Evolutionary conservation across 371 early-diverging fungal species (phyloP).

Genomic region (Parasitella parasitica): DNA sequence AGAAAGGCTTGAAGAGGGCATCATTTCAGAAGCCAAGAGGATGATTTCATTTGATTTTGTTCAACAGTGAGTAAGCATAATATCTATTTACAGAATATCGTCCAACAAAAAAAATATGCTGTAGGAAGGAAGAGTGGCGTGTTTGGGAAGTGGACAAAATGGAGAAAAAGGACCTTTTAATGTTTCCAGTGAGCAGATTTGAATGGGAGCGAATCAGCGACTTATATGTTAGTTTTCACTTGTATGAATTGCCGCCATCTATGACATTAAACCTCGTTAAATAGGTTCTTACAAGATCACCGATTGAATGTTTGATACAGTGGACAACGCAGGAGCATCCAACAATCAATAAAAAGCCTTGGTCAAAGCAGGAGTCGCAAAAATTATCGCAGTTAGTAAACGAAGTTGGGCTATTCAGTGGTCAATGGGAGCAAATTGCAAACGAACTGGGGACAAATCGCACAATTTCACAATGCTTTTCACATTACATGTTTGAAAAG

Average conservation of each 20-base stretch:
- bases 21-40: constrained; percentile 31
- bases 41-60: constrained; percentile 15
- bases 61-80: constrained; percentile 16
- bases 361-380: constrained; percentile 60
- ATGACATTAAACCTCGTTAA: not conserved
- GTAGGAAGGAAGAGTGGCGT: constrained; percentile 30
- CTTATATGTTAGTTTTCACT: constrained; percentile 43
- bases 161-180: constrained; percentile 47
- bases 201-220: constrained; percentile 71
- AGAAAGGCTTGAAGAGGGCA: constrained; percentile 21
- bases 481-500: constrained; percentile 49
- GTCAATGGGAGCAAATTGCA: constrained; percentile 69
- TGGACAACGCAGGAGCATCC: constrained; percentile 88
- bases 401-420: constrained; percentile 30
- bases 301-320: constrained; percentile 76
- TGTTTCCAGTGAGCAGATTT: constrained; percentile 59
- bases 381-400: constrained; percentile 48
- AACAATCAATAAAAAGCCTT: constrained; percentile 70
- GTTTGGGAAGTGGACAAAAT: constrained; percentile 51
- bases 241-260: not conserved
- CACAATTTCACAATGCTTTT: constrained; percentile 81
- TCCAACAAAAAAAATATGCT: not conserved
- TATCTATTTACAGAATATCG: no score
- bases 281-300: constrained; percentile 61
- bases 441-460: constrained; percentile 62